phyloP scores from a whole-genome alignment of 139 green algal species.

The Zygnema cylindricum region DNA sequence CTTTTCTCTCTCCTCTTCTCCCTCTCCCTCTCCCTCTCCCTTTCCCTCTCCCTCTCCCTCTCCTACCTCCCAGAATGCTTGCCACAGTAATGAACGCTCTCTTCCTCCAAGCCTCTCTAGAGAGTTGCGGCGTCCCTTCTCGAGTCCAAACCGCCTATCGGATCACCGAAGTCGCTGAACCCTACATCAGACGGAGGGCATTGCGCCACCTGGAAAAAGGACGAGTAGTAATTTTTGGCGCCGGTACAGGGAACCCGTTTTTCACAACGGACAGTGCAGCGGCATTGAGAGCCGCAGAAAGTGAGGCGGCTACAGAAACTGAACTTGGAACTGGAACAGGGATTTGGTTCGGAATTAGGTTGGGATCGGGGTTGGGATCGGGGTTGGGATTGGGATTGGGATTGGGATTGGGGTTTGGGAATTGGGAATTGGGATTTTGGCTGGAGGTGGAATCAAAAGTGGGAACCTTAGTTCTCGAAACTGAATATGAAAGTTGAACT shows the following conservation, averaged over 20 bases:
- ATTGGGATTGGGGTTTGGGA: not conserved
- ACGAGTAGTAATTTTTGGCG: conserved; percentile 96
- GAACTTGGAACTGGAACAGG: no score
- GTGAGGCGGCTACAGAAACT: not conserved
- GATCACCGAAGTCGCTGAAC: conserved; percentile 94
- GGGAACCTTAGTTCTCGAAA: no score
- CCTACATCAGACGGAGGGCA: conserved; percentile 93
- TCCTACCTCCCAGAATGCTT: conserved; percentile 81
- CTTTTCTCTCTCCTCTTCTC: no score
- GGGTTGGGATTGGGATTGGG: no score
- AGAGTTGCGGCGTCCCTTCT: conserved; percentile 74
- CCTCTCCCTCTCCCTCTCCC: no score
- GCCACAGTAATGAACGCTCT: conserved; percentile 98
- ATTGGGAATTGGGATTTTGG: no score
- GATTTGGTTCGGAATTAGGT: no score
- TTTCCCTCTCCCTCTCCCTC: no score
- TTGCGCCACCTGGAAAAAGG: conserved; percentile 93
- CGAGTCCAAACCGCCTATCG: conserved; percentile 93
- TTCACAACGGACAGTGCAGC: conserved; percentile 98
- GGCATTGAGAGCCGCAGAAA: conserved; percentile 92
- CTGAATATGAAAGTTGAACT: no score
- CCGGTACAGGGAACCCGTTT: conserved; percentile 95
- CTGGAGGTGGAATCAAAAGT: not conserved
- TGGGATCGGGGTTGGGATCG: no score
- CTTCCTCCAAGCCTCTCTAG: conserved; percentile 80